Evolutionary conservation across 495 filamentous ascomycete genomes (phyloP), one percentile per base, ranked within the genome.

Genomic region (Podospora appendiculata): DNA sequence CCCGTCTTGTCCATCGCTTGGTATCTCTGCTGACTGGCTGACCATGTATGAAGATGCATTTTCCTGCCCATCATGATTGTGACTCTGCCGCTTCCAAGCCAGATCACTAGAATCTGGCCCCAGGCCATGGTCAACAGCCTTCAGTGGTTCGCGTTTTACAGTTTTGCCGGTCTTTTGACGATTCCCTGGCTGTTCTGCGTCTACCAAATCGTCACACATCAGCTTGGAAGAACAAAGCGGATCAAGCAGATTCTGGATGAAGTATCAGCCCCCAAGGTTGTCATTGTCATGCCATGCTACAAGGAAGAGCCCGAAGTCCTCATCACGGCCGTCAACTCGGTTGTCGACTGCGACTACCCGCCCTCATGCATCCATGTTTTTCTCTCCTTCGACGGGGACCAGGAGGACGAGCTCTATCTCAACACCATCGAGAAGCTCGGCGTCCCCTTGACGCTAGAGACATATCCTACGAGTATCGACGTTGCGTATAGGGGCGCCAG

Each of bases 251-350:
- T 88, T 0, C 71, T 97, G 45, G 88, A 96, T 63, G 89, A 95
- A 58, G 70, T 76, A 0, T 87, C 85, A 8, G 92, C 93, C 2
- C 93, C 93, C 0, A 98, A 97, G 67, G 89, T 94, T 7, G 91
- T 97, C 41, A 89, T 97, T 50, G 86, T 97, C 41, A 96, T 98
- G 90, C 93, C 93, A 3, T 93, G 90, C 59, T 97, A 95, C 71
- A 95, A 95, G 65, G 93, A 98, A 67, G 83, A 88, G 8, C 87
- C 91, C 3, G 85, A 85, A 0, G 74, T 94, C n/a, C 70, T 97
- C 54, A 74, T 97, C 47, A 87, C 88, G 33, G 94, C 93, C 4
- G 79, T 96, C 47, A 84, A 96, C 66, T 96, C 92, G 0, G 85
- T 96, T 11, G 91, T 96, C 18, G 85, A 92, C 57, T 94, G 90